phyloP scores from a whole-genome alignment of 1,284 basidiomycete species.

The Trametes pubescens region DNA sequence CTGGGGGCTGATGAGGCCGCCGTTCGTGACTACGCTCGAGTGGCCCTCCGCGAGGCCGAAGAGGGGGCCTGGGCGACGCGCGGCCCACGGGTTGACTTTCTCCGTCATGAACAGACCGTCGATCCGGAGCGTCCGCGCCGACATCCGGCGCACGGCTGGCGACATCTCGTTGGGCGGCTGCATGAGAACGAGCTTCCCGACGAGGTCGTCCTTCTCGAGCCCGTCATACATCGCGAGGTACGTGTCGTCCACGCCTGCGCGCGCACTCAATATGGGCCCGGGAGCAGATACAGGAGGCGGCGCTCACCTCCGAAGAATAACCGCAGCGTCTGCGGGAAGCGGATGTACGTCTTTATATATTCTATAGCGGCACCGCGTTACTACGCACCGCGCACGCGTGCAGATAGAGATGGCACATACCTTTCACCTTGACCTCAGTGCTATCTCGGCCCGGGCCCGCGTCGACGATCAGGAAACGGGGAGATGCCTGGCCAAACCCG shows the following conservation, averaged over 20 bases:
- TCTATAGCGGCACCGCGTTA: slow-evolving; percentile 51
- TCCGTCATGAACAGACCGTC: slow-evolving; percentile 68
- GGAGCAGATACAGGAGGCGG: not conserved
- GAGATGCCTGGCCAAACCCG: slow-evolving; percentile 77
- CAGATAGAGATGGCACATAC: slow-evolving; percentile 45
- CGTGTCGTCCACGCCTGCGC: slow-evolving; percentile 50
- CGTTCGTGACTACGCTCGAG: slow-evolving; percentile 39
- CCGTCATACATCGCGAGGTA: slow-evolving; percentile 49
- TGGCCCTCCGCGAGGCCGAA: slow-evolving; percentile 33
- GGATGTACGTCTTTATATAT: slow-evolving; percentile 76
- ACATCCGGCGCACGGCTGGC: slow-evolving; percentile 56
- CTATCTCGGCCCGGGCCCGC: slow-evolving; percentile 72
- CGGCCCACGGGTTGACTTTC: slow-evolving; percentile 50
- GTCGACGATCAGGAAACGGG: slow-evolving; percentile 75
- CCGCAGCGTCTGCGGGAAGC: slow-evolving; percentile 77
- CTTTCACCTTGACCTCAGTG: slow-evolving; percentile 77
- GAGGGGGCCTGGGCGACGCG: slow-evolving; percentile 49
- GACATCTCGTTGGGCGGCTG: slow-evolving; percentile 56
- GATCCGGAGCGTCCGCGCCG: slow-evolving; percentile 61
- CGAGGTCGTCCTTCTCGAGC: slow-evolving; percentile 61
- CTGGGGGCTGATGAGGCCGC: slow-evolving; percentile 45
- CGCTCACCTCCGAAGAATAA: slow-evolving; percentile 74
- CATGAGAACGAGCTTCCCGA: slow-evolving; percentile 74
- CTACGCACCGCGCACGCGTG: slow-evolving; percentile 8
- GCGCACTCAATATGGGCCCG: slow-evolving; percentile 11